Evolutionary conservation across 352 stramenopile species (phyloP).

Genomic region (Phytophthora melonis): DNA sequence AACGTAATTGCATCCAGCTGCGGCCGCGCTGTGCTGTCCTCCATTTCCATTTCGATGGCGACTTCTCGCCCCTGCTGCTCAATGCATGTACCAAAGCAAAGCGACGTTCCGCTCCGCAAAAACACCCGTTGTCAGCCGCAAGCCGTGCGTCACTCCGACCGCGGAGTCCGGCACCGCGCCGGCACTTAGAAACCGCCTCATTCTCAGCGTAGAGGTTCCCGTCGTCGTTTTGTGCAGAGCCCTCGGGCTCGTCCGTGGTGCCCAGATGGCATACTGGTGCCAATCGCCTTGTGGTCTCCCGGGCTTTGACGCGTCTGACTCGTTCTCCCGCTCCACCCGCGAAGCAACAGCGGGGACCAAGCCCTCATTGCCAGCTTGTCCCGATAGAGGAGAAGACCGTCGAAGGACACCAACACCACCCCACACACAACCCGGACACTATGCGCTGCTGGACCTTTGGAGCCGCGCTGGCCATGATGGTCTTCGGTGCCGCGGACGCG

Average conservation of each 20-base stretch:
- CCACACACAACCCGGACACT: constrained; percentile 1
- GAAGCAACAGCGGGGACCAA: constrained; percentile 4
- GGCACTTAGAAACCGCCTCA: constrained; percentile 1
- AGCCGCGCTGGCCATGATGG: constrained; percentile 28
- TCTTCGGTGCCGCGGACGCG: constrained; percentile 27
- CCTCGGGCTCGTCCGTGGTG: too few relatives aligned
- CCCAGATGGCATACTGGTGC: constrained; percentile 25
- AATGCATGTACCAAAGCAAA: too few relatives aligned
- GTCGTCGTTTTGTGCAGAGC: too few relatives aligned
- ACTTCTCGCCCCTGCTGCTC: too few relatives aligned
- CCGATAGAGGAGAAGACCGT: constrained; percentile 42
- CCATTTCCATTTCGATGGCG: too few relatives aligned
- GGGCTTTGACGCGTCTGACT: constrained; percentile 14
- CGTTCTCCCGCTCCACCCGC: constrained; percentile 9
- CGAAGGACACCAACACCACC: constrained; percentile 11
- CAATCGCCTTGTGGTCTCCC: constrained; percentile 16
- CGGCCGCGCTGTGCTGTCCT: too few relatives aligned
- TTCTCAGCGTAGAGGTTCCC: too few relatives aligned
- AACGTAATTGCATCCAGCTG: too few relatives aligned
- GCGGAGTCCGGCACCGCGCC: too few relatives aligned
- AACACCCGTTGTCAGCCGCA: too few relatives aligned
- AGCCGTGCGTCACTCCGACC: too few relatives aligned
- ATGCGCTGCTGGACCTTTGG: constrained; percentile 33
- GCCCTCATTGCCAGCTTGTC: constrained; percentile 48
- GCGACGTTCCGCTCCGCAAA: too few relatives aligned